Base-by-base conservation (phyloP, 805 yeast genomes). In the Wickerhamiella vanderwaltii region DNA sequence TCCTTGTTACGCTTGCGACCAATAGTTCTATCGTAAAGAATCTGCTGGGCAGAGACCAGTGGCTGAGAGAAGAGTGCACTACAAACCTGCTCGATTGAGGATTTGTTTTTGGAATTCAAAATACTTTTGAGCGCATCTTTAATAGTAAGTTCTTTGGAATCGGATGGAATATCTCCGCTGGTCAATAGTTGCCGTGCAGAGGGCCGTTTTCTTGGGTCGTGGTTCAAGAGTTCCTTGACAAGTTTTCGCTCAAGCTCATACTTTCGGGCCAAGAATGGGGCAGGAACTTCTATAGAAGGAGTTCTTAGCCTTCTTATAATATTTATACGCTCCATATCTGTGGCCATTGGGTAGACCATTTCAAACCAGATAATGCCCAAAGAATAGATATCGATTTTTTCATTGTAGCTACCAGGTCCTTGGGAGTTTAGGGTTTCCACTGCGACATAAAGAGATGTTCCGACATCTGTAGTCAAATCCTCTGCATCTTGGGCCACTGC, bases 371-470 rank as follows among this genome's bases (percentile, higher is more conserved):
- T 91, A 26, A 91, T 75, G 3, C 99, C 99, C 30, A 91, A 62
- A 0, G 98, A 86, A 57, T 86, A 91, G 81, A 91, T 79, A 58
- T 91, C 99, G 29, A 91, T 94, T 51, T 91, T 91, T 48, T 83
- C 95, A 56, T 88, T 79, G 57, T 91, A 91, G n/a, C 66, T 68
- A 1, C 91, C 91, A 13, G 71, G 67, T 9, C 47, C 50, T 6
- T 33, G 25, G 4, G 43, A 31, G 3, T 34, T 44, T 4, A 46
- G 48, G 0, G 88, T 88, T 56, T 91, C 98, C 13, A 75, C 73
- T 0, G 98, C 98, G 35, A 88, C 91, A 55, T 91, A 91, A 24
- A 88, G 69, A 1, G 94, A 78, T 0, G 99, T 91, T 4, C 99
- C 99, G 19, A 91, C 85, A 22, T 86, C 87, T 0, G 95, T 80